Evolutionary conservation across 2,329 filamentous ascomycete genomes (phyloP).

Genomic region (Penicillium sp.): DNA sequence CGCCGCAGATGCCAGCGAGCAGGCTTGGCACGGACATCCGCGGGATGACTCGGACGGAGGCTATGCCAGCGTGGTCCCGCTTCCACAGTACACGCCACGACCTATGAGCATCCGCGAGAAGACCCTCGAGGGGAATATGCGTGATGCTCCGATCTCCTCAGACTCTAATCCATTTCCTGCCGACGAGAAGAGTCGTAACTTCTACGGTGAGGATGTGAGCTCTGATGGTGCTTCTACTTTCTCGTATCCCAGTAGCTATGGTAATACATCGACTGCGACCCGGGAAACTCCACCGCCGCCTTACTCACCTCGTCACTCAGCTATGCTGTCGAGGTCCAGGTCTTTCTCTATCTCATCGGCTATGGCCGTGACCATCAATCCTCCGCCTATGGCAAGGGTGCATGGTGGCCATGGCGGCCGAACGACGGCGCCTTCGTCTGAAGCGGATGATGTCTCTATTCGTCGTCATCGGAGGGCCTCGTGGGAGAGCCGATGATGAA

Average conservation of each 20-base stretch:
- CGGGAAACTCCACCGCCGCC: slow-evolving; percentile 44
- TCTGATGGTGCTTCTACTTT: slow-evolving; percentile 43
- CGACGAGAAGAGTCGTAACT: slow-evolving; percentile 35
- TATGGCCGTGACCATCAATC: slow-evolving; percentile 23
- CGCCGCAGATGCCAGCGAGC: slow-evolving; percentile 2
- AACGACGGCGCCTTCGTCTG: slow-evolving; percentile 26
- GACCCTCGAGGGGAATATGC: slow-evolving; percentile 37
- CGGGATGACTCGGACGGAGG: slow-evolving; percentile 26
- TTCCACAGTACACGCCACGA: slow-evolving; percentile 43
- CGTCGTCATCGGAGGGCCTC: slow-evolving; percentile 26
- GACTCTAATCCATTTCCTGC: slow-evolving; percentile 11
- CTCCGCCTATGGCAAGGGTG: slow-evolving; percentile 26
- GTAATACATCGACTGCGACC: slow-evolving; percentile 46
- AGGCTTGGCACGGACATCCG: slow-evolving; percentile 16
- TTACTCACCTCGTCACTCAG: slow-evolving; percentile 36
- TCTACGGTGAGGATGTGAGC: slow-evolving; percentile 33
- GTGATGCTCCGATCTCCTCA: slow-evolving; percentile 31
- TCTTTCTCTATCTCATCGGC: slow-evolving; percentile 35
- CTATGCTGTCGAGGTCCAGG: slow-evolving; percentile 31
- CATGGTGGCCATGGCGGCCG: slow-evolving; percentile 32
- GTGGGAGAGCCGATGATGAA: slow-evolving; percentile 29
- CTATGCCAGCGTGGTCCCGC: slow-evolving; percentile 35
- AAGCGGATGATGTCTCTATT: slow-evolving; percentile 22
- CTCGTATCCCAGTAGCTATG: slow-evolving; percentile 45
- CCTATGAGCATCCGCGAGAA: slow-evolving; percentile 42